Conservation (phyloP, 257 asterid genomes). For the Plantago elongata region DNA sequence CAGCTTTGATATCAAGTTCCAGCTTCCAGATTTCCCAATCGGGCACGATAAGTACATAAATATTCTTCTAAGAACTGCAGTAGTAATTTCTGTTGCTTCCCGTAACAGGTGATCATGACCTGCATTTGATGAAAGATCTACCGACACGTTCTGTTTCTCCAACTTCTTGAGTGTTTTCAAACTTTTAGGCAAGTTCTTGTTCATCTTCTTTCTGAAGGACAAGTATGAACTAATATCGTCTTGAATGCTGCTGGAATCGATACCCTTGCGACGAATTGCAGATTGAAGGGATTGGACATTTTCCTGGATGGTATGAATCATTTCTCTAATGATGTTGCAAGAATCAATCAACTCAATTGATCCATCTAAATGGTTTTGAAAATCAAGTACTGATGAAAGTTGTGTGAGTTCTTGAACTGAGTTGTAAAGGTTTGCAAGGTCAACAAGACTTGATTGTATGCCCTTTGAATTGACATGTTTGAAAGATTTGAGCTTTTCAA, state of each 20-base stretch:
- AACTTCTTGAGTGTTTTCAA: conserved; percentile 44
- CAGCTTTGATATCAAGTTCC: conserved; percentile 36
- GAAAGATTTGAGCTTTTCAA: conserved; percentile 32
- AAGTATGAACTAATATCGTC: conserved; percentile 32
- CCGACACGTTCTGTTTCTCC: conserved; percentile 26
- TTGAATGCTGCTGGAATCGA: conserved; percentile 29
- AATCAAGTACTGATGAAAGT: conserved; percentile 20
- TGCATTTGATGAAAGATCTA: background rate
- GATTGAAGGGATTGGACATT: conserved; percentile 54
- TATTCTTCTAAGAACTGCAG: conserved; percentile 22
- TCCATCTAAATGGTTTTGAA: conserved; percentile 28
- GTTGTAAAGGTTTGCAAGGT: conserved; percentile 41
- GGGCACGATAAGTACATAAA: conserved; percentile 28
- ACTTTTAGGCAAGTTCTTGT: conserved; percentile 38
- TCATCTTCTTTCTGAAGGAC: conserved; percentile 42
- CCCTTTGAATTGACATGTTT: conserved; percentile 15
- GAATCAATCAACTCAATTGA: conserved; percentile 60
- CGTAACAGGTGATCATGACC: background rate
- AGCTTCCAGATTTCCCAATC: conserved; percentile 13
- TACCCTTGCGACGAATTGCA: conserved; percentile 55
- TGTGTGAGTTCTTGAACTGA: conserved; percentile 29
- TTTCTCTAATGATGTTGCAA: conserved; percentile 40
- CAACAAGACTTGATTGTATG: conserved; percentile 36
- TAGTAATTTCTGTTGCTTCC: conserved; percentile 17
- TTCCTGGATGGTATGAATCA: conserved; percentile 36